These are phyloP conservation scores for Fusarium compactum DNA, from an alignment of 2,329 filamentous ascomycete genomes.

Conservation along the genomic window DNA sequence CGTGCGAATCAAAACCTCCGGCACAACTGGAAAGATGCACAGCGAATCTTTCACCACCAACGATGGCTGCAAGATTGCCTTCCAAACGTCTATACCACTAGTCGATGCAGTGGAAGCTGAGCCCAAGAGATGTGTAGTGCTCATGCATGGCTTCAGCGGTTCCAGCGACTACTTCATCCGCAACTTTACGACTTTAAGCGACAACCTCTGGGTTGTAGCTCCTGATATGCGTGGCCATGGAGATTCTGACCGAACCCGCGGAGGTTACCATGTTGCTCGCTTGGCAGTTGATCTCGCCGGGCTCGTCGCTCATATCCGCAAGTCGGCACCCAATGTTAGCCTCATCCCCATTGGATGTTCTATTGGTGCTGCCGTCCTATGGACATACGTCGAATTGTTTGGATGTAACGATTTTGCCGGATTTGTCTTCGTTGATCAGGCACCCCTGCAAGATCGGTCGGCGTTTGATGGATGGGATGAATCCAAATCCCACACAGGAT, in stretches of 20 bases:
- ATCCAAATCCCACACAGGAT: slow-evolving; percentile 42
- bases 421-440: slow-evolving; percentile 47
- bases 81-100: slow-evolving; percentile 42
- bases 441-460: slow-evolving; percentile 46
- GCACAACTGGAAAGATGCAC: slow-evolving; percentile 27
- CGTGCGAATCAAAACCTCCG: neutral
- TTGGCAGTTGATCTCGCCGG: slow-evolving; percentile 41
- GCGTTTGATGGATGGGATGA: slow-evolving; percentile 42
- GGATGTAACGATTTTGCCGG: slow-evolving; percentile 44
- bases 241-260: slow-evolving; percentile 36
- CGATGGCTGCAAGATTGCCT: slow-evolving; percentile 44
- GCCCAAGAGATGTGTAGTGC: slow-evolving; percentile 38
- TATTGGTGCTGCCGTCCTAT: slow-evolving; percentile 47
- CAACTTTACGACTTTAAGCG: slow-evolving; percentile 37
- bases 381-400: slow-evolving; percentile 47
- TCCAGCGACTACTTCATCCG: slow-evolving; percentile 46
- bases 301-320: slow-evolving; percentile 39
- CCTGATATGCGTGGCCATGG: slow-evolving; percentile 48
- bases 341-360: slow-evolving; percentile 47
- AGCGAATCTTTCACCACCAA: slow-evolving; percentile 36
- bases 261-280: slow-evolving; percentile 47
- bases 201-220: slow-evolving; percentile 43
- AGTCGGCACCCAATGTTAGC: slow-evolving; percentile 26
- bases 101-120: slow-evolving; percentile 6
- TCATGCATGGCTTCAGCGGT: slow-evolving; percentile 49